Evolutionary conservation across 352 stramenopile genomes (phyloP), one percentile per base, ranked within the genome.

Genomic region (Globisporangium cystogenes): DNA sequence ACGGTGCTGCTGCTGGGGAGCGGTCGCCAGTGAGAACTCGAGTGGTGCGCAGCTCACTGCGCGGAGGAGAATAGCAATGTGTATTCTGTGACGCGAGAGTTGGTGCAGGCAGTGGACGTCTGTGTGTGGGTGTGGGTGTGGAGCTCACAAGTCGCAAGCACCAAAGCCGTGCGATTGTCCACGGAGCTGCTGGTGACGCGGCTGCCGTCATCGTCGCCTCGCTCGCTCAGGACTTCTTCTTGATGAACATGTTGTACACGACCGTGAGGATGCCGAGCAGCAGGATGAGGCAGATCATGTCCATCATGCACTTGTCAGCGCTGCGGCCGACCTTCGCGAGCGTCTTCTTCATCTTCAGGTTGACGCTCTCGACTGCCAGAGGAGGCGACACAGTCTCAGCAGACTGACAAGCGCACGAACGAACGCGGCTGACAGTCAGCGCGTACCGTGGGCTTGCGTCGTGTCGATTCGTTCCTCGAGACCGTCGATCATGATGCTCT

Each of bases 221-320:
- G 8, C 33, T 39, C 40, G 40, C n/a, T 45, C 20, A 45, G n/a
- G 40, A 45, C 40, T 59, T 71, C 55, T 79, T 89, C 67, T 93
- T 93, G 61, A 95, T 74, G 51, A 95, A 90, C 84, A 93, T 95
- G 67, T 90, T 95, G 66, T 95, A 93, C 52, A 85, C 68, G 48
- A 93, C 82, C 43, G 80, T 77, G 57, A 90, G 67, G 62, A 95
- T 87, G 40, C 82, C 80, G 31, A 93, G 79, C 52, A 94, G 66
- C 43, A 94, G 51, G 56, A 94, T 86, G 48, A 94, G 74, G 45
- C 84, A 94, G 62, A 94, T 94, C 74, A 94, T 88, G 56, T 93
- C 80, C 82, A 93, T 93, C 77, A 93, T 94, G 68, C 81, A 92
- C 57, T 91, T 93, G 64, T 92, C 82, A 23, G 65, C 72, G 23